Evolutionary conservation across 768 basidiomycete species (phyloP).

Genomic region (Lactarius akahatsu): DNA sequence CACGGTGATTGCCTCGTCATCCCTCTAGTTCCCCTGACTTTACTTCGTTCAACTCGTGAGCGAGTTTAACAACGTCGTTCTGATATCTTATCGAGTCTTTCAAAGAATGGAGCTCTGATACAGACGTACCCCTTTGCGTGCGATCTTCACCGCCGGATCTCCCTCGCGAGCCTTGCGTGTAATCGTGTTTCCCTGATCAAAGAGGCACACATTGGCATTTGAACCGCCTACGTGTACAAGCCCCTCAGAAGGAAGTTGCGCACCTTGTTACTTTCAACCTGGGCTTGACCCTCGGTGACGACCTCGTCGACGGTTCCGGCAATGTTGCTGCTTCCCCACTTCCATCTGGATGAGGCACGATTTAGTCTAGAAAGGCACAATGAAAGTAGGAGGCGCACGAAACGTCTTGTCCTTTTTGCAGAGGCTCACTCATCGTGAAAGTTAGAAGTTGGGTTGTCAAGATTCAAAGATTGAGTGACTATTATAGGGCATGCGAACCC

Average conservation of each 20-base stretch:
- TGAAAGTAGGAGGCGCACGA: slow-evolving; percentile 2
- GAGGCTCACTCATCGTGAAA: slow-evolving; percentile 13
- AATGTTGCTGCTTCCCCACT: slow-evolving; percentile 19
- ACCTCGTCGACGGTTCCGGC: slow-evolving; percentile 29
- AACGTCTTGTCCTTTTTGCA: slow-evolving; percentile 16
- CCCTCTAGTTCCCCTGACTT: slow-evolving; percentile 33
- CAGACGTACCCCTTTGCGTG: slow-evolving; percentile 43
- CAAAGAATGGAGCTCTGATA: neutral
- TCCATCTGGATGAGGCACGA: slow-evolving; percentile 4
- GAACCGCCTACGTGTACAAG: neutral
- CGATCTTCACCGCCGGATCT: slow-evolving; percentile 51
- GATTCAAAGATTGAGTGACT: no score
- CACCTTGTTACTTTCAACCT: slow-evolving; percentile 49
- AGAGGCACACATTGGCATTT: neutral
- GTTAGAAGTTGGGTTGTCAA: no score
- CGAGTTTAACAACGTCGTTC: slow-evolving; percentile 54
- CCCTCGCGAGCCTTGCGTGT: slow-evolving; percentile 45
- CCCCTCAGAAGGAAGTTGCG: neutral
- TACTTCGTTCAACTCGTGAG: slow-evolving; percentile 49
- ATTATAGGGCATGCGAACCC: no score
- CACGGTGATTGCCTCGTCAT: neutral
- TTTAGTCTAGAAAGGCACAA: neutral
- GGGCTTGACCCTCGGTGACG: slow-evolving; percentile 43
- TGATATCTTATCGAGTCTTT: slow-evolving; percentile 25
- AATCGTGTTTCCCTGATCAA: slow-evolving; percentile 42